Base-by-base conservation (phyloP, 78 protist species). In the Emiliania huxleyi region DNA sequence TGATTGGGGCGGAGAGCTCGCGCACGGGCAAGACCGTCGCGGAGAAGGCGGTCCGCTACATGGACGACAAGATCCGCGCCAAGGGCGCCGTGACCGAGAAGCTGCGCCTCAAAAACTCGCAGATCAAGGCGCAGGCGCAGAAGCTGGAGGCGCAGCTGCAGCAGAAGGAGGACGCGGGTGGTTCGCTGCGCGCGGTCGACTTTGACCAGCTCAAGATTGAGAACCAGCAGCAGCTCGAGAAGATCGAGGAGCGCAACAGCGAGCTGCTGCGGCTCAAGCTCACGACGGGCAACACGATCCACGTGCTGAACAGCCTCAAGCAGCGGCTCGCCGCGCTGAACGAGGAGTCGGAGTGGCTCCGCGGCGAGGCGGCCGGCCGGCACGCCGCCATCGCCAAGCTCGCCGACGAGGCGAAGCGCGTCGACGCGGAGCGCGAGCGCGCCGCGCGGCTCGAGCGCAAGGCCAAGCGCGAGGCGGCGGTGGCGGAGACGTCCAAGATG, bases 191-290 rank as follows among this genome's bases (percentile, higher is more conserved):
- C 77, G 90, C 42, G 37, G 95, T 97, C 91, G 97, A 97, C 95
- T 97, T 97, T 62, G 96, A 95, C 26, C 98, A 97, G 95, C 92
- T 97, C 69, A 93, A 95, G 84, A 97, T 97, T 45, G 98, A 97
- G 91, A 97, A 97, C 87, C 95, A 94, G 73, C 97, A 96, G 93
- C 94, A 88, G 87, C 62, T 83, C 37, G 96, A 94, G 55, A 88
- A 91, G 56, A 95, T 96, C 42, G 98, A 96, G 48, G 96, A 94
- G 93, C 93, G 96, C n/a, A 96, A 95, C 95, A 35, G 48, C 6
- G 98, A 95, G 94, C 93, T 96, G 52, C 81, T 93, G n/a, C 69
- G 52, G n/a, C 87, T 93, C 35, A 96, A 96, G 94, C 88, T 90
- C 48, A 93, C 96, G 15, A 95, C 96, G 12, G 95, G 94, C 21